Evolutionary conservation across 1,139 yeast genomes (phyloP), one percentile per base, ranked within the genome.

Genomic region (Kluyveromyces sp.): DNA sequence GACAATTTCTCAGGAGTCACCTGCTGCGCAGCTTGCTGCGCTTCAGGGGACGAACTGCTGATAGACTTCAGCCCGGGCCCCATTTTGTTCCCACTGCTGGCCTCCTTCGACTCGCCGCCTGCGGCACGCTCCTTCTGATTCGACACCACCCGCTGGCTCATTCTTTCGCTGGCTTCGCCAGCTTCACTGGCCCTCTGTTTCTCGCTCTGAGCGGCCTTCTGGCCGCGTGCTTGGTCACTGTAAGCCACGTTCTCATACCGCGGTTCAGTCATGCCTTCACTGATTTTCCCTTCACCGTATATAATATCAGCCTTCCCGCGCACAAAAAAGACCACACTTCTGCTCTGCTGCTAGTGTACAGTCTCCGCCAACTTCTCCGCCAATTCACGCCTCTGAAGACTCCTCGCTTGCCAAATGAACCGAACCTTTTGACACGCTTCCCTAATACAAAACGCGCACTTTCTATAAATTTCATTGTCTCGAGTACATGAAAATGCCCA

Each of bases 21-120:
- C 56, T 83, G 78, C 39, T 86, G 75, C 2, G 96, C 96, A 12
- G 94, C 94, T 19, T 87, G 94, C 45, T 87, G 75, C 3, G 94
- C 95, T 52, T 82, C 86, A 0, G 95, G 94, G 2, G 94, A 83
- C 39, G 88, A 82, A 0, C 95, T 86, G 33, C 89, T 81, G 38
- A 80, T 50, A 7, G 55, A 55, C 36, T 53, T 53, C 18, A 38
- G 42, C 13, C 15, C n/a, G 7, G 39, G 13, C 7, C 19, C 39
- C 34, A 38, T 31, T 20, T 38, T 38, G 13, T 38, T 38, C 16
- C 32, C 18, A 16, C 29, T 37, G 22, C 17, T n/a, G 4, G n/a
- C 22, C 12, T 28, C 9, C n/a, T 37, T 33, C n/a, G 13, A 16
- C 2, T 12, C 11, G n/a, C 25, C 36, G 13, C 26, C 19, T n/a